phyloP scores from a whole-genome alignment of 192 early-diverging fungal species.

The Linderina pennispora region DNA sequence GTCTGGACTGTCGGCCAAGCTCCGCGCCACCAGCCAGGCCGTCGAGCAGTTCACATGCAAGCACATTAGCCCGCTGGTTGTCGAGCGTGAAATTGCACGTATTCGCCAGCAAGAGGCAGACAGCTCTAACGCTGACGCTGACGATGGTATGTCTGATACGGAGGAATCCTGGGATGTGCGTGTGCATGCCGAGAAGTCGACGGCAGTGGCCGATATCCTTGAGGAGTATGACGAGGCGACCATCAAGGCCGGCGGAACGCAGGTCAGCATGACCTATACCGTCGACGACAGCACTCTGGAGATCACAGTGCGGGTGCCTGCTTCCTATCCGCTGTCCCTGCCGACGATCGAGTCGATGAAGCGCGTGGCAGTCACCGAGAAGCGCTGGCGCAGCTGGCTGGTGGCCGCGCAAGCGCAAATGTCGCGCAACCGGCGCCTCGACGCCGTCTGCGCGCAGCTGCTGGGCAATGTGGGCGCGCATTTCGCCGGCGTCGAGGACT shows the following conservation, averaged over 20 bases:
- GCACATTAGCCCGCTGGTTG: constrained; percentile 8
- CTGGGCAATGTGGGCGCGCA: constrained; percentile 83
- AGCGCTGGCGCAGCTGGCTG: constrained; percentile 49
- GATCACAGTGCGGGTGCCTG: constrained; percentile 39
- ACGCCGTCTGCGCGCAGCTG: constrained; percentile 73
- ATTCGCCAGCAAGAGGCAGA: constrained; percentile 18
- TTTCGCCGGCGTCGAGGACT: constrained; percentile 97
- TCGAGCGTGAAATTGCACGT: constrained; percentile 12
- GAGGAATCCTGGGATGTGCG: neutral
- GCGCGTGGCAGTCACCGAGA: constrained; percentile 44
- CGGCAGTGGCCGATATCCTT: constrained; percentile 19
- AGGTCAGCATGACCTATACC: constrained; percentile 26
- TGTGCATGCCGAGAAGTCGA: neutral
- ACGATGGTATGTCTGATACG: neutral
- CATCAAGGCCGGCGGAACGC: constrained; percentile 12
- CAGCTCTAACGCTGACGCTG: no score
- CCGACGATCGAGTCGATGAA: constrained; percentile 29
- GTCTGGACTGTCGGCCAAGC: constrained; percentile 23
- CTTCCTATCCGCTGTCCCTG: constrained; percentile 40
- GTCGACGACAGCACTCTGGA: constrained; percentile 45
- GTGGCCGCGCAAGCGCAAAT: constrained; percentile 48
- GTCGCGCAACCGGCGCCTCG: constrained; percentile 71
- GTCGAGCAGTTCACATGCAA: constrained; percentile 28
- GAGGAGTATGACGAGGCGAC: constrained; percentile 30
- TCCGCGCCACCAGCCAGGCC: constrained; percentile 12